A percentile compares a stretch with the other conserved stretches of the same genome.
phyloP scores from a whole-genome alignment of 257 asterid species.

The Cynanchum wilfordii region DNA sequence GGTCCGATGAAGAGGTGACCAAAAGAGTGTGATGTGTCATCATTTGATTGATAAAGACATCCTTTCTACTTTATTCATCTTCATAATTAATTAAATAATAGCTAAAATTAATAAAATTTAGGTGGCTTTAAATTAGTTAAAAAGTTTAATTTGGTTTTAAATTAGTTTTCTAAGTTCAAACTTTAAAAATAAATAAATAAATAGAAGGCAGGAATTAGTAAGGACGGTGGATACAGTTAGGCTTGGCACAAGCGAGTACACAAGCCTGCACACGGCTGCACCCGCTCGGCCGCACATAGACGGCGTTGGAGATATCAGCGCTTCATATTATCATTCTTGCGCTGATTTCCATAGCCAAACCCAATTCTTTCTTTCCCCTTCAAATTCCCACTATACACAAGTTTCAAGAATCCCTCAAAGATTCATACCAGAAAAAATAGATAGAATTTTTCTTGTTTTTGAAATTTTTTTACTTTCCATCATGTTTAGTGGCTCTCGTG shows the following conservation, averaged over 20 bases:
- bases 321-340: background rate
- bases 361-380: background rate
- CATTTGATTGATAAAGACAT: too few relatives aligned
- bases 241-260: background rate
- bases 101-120: too few relatives aligned
- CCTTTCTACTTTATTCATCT: too few relatives aligned
- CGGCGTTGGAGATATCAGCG: background rate
- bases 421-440: background rate
- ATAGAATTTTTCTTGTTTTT: background rate
- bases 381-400: background rate
- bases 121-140: too few relatives aligned
- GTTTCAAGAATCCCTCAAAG: constrained; percentile 1
- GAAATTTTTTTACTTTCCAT: background rate
- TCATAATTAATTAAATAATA: too few relatives aligned
- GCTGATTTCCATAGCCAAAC: background rate
- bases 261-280: background rate
- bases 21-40: too few relatives aligned
- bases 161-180: too few relatives aligned
- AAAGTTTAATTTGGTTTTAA: too few relatives aligned
- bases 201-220: too few relatives aligned
- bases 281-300: background rate
- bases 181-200: too few relatives aligned
- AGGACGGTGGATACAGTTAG: background rate
- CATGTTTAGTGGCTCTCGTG: constrained; percentile 20
- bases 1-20: too few relatives aligned